phyloP scores from a whole-genome alignment of 225 moss, liverwort and hornwort genomes.

The Marchantia paleacea region DNA sequence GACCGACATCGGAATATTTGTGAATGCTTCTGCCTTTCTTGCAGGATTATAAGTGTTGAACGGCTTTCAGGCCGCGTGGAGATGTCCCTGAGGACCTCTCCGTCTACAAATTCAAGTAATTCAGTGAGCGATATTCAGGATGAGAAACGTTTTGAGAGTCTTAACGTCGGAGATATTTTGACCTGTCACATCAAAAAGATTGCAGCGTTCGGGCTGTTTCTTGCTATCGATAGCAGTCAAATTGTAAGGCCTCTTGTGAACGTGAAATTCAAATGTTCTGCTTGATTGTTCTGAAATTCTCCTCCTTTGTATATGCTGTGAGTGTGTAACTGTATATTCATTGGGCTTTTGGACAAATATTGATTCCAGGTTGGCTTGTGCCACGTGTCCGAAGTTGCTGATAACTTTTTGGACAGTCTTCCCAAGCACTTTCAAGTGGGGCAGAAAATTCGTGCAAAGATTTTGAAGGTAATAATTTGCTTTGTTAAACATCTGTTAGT shows the following conservation, averaged over 20 bases:
- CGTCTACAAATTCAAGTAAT: constrained; percentile 17
- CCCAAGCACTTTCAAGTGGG: constrained; percentile 59
- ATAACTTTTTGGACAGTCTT: constrained; percentile 48
- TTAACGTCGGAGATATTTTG: constrained; percentile 63
- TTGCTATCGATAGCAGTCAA: constrained; percentile 58
- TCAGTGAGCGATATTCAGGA: constrained; percentile 26
- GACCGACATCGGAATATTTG: neutral
- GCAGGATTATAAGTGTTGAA: constrained; percentile 53
- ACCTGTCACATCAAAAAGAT: constrained; percentile 67
- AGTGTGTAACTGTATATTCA: neutral
- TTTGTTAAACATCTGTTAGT: neutral
- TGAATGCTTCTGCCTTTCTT: neutral
- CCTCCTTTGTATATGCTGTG: neutral
- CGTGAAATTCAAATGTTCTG: neutral
- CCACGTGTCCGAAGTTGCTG: constrained; percentile 87
- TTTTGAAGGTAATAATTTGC: constrained; percentile 61
- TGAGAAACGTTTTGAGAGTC: constrained; percentile 59
- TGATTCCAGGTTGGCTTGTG: constrained; percentile 76
- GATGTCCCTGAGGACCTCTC: constrained; percentile 59
- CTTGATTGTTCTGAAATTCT: neutral
- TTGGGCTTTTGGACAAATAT: neutral
- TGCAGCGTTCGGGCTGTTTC: constrained; percentile 74
- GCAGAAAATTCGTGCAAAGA: constrained; percentile 65
- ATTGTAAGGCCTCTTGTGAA: constrained; percentile 50
- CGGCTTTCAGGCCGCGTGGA: constrained; percentile 64